Evolutionary conservation across 768 basidiomycete species (phyloP).

Genomic region (Gymnopilus junonius): DNA sequence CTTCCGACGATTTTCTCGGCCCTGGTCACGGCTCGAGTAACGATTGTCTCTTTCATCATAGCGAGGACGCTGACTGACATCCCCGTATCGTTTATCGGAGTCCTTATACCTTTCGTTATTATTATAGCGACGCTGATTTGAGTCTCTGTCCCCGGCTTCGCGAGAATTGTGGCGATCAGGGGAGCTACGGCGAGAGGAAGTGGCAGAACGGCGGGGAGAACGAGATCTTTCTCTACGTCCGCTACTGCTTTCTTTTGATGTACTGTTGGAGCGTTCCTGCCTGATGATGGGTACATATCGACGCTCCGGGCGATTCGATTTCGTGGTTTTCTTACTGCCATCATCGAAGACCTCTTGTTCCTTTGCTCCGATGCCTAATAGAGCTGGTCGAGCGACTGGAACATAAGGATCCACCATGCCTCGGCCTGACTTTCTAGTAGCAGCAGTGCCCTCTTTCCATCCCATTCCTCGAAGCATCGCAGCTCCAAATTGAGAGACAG

Average conservation of each 20-base stretch:
- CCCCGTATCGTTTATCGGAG: constrained; percentile 32
- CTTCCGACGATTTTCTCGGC: constrained; percentile 35
- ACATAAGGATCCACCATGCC: constrained; percentile 79
- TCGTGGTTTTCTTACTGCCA: constrained; percentile 58
- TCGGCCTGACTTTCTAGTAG: constrained; percentile 62
- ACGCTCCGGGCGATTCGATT: constrained; percentile 60
- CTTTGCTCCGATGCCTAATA: constrained; percentile 95
- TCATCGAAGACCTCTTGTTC: constrained; percentile 76
- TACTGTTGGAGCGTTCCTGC: constrained; percentile 48
- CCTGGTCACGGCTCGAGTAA: constrained; percentile 32
- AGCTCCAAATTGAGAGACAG: constrained; percentile 90
- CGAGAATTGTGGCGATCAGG: constrained; percentile 39
- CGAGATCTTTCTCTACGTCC: constrained; percentile 40
- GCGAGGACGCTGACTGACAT: constrained; percentile 29
- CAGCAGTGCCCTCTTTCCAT: constrained; percentile 85
- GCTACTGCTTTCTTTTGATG: constrained; percentile 33
- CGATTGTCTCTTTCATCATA: constrained; percentile 21
- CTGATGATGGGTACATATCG: constrained; percentile 86
- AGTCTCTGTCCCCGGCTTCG: constrained; percentile 14
- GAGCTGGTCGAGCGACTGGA: constrained; percentile 79
- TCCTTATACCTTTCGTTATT: constrained; percentile 31
- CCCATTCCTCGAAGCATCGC: constrained; percentile 97
- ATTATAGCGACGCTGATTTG: constrained; percentile 12
- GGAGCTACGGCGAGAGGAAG: constrained; percentile 53
- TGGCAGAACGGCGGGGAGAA: constrained; percentile 43